Percentiles rank a stretch among this genome's conserved stretches.
These are phyloP conservation scores for Silene conica DNA, from an alignment of 148 eudicot species.

Conservation along the genomic window DNA sequence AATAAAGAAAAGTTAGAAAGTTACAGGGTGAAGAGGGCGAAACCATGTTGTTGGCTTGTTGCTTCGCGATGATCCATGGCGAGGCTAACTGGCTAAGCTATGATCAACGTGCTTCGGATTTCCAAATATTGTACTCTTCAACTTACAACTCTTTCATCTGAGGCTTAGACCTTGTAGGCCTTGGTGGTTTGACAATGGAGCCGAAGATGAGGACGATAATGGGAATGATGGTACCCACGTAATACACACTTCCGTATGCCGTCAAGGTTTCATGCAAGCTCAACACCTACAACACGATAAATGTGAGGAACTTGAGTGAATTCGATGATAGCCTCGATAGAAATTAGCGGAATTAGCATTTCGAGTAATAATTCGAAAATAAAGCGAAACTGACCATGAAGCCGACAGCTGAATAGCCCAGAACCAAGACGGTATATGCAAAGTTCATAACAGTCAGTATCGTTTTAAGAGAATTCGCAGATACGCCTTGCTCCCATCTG, in stretches of 20 bases:
- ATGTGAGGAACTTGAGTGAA: neutral
- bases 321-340: neutral
- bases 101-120: neutral
- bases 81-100: slow-evolving; percentile 9
- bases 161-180: slow-evolving; percentile 68
- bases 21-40: neutral
- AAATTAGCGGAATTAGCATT: neutral
- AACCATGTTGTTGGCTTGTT: neutral
- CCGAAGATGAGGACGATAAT: slow-evolving; percentile 54
- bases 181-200: slow-evolving; percentile 60
- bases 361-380: neutral
- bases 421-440: slow-evolving; percentile 64
- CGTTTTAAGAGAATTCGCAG: slow-evolving; percentile 41
- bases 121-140: neutral
- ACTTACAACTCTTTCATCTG: slow-evolving; percentile 61
- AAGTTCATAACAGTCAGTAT: slow-evolving; percentile 54
- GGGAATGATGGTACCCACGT: slow-evolving; percentile 75
- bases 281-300: slow-evolving; percentile 53
- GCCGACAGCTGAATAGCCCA: slow-evolving; percentile 78
- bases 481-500: slow-evolving; percentile 81
- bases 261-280: slow-evolving; percentile 79
- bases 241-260: slow-evolving; percentile 79
- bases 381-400: slow-evolving; percentile 61
- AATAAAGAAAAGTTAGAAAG: neutral
- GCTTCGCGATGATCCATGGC: slow-evolving; percentile 2